Conservation (phyloP, 2,329 filamentous ascomycete species). For the Geosmithia flava region DNA sequence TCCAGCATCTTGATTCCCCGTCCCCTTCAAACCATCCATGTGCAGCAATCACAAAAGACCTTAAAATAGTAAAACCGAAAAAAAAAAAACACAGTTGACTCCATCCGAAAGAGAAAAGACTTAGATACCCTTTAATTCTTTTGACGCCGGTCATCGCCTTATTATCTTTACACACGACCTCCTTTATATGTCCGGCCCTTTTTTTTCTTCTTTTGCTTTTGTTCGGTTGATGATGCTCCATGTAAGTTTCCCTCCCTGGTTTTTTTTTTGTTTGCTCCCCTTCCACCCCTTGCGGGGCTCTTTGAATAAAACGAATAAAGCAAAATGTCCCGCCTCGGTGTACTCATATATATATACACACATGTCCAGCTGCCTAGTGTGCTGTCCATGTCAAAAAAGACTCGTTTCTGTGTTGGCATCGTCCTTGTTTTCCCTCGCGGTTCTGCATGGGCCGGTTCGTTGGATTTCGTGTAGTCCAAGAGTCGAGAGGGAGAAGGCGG, state of each 20-base stretch:
- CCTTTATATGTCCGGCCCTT: neutral
- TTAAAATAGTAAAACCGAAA: neutral
- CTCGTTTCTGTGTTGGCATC: neutral
- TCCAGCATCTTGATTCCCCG: no score
- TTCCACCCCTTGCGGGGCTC: neutral
- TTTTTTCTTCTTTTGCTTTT: neutral
- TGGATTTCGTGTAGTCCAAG: neutral
- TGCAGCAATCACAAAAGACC: no score
- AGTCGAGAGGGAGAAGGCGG: neutral
- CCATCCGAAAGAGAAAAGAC: neutral
- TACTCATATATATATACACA: neutral
- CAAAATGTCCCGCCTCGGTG: neutral
- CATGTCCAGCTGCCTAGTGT: neutral
- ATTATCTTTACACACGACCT: slow-evolving; percentile 1
- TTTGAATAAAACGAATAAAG: neutral
- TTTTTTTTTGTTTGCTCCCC: neutral
- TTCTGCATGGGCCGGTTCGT: neutral
- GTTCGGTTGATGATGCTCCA: neutral
- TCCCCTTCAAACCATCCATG: no score
- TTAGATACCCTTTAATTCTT: neutral
- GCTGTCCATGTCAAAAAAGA: neutral
- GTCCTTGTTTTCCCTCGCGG: neutral
- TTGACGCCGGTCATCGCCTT: neutral
- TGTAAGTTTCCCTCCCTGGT: neutral
- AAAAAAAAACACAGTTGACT: neutral